A percentile compares a stretch with the other conserved stretches of the same genome.
Conservation (phyloP, 1,284 basidiomycete species). For the Sphaerobolus stellatus region DNA sequence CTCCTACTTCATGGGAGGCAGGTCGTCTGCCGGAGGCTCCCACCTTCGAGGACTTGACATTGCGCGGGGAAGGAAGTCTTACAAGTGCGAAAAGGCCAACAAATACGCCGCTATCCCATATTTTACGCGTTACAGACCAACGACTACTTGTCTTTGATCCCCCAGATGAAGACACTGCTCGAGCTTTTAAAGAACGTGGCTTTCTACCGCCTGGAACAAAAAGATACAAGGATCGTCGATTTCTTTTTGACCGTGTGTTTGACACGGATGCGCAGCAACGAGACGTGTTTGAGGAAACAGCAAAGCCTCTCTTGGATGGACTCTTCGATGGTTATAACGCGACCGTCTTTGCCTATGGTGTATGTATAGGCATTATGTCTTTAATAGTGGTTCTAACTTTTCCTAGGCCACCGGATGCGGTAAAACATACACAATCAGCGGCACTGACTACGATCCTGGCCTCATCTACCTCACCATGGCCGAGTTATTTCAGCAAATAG, state of each 20-base stretch:
- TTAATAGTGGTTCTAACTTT: constrained; percentile 15
- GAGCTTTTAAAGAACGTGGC: constrained; percentile 75
- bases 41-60: constrained; percentile 56
- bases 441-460: constrained; percentile 81
- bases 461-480: constrained; percentile 97
- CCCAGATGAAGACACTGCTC: constrained; percentile 77
- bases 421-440: constrained; percentile 97
- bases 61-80: constrained; percentile 81
- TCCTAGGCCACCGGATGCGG: constrained; percentile 93
- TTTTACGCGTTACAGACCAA: constrained; percentile 80
- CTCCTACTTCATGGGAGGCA: constrained; percentile 81
- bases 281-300: constrained; percentile 83
- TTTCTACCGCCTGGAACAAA: constrained; percentile 82
- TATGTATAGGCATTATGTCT: constrained; percentile 44
- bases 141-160: constrained; percentile 94
- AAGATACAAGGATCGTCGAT: constrained; percentile 89
- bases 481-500: constrained; percentile 88
- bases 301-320: constrained; percentile 78
- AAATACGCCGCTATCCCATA: constrained; percentile 61
- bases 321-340: constrained; percentile 94
- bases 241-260: constrained; percentile 94
- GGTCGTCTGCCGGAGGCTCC: constrained; percentile 70
- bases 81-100: constrained; percentile 60
- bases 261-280: constrained; percentile 75
- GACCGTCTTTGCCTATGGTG: constrained; percentile 96